phyloP scores from a whole-genome alignment of 495 filamentous ascomycete genomes.

The Talaromyces thailandensis region DNA sequence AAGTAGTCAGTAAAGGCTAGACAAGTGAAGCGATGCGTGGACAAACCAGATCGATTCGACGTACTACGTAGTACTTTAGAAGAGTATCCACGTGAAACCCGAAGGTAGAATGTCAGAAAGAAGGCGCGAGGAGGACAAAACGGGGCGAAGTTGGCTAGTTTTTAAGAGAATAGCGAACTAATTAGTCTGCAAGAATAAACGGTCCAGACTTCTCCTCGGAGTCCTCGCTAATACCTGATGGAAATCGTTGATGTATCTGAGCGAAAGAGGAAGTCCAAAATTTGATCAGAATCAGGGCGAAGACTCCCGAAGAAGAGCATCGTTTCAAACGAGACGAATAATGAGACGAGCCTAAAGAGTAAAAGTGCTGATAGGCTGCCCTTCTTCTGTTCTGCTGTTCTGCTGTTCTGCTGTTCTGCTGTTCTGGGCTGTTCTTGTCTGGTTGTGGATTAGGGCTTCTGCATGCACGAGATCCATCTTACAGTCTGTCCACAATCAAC shows the following conservation, averaged over 20 bases:
- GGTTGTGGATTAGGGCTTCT: background rate
- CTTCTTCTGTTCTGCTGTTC: slow-evolving; percentile 1
- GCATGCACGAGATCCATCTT: background rate
- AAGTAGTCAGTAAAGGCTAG: background rate
- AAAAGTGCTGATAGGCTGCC: slow-evolving; percentile 6
- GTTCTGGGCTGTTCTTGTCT: background rate
- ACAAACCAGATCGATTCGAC: background rate
- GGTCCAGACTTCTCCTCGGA: background rate
- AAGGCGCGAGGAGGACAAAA: background rate
- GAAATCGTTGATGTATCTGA: background rate
- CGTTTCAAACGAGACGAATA: background rate
- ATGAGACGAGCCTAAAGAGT: background rate
- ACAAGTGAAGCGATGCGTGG: background rate
- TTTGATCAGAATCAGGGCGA: background rate
- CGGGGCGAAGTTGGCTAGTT: background rate
- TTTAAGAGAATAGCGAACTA: background rate
- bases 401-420: background rate
- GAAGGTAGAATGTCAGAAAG: background rate
- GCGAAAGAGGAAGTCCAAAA: background rate
- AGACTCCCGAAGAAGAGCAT: background rate
- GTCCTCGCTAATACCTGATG: background rate
- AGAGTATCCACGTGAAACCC: background rate
- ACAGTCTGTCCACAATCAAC: background rate
- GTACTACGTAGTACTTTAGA: background rate
- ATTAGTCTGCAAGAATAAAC: background rate